Percentiles rank a stretch among this genome's conserved stretches.
These are phyloP conservation scores for Leccinum subrobustum DNA, from an alignment of 1,284 basidiomycete species.

Conservation along the genomic window DNA sequence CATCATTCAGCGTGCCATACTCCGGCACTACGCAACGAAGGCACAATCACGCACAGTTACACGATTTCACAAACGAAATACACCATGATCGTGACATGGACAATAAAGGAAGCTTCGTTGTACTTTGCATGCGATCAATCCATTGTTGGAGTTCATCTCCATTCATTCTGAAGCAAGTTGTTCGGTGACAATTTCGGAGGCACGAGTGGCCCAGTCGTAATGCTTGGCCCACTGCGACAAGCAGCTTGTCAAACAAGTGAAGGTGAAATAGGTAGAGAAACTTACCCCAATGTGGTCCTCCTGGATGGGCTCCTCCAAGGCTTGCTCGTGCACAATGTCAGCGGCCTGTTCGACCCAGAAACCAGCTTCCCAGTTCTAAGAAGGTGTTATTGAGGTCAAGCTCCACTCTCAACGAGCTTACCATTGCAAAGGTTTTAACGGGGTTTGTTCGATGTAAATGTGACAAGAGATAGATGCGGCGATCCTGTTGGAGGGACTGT, in stretches of 20 bases:
- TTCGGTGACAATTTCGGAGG: not conserved
- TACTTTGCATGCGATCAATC: not conserved
- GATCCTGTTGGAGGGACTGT: not conserved
- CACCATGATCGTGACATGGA: no score
- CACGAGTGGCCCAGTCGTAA: no score
- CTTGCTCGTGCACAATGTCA: no score
- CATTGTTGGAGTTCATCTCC: not conserved
- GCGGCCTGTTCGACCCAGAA: no score
- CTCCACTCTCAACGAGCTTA: not conserved
- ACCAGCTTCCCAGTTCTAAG: not conserved
- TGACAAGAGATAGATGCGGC: not conserved
- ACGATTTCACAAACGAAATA: not conserved
- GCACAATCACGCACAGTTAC: not conserved
- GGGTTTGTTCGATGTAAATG: not conserved
- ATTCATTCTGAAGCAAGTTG: not conserved
- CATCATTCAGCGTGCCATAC: not conserved
- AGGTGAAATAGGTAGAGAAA: not conserved
- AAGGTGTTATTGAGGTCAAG: not conserved
- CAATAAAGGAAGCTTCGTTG: not conserved
- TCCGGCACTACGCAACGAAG: not conserved
- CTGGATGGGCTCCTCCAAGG: not conserved
- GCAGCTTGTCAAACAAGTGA: not conserved
- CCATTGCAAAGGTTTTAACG: not conserved
- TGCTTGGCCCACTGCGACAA: not conserved
- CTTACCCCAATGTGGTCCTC: not conserved